These are phyloP conservation scores for Penicillium tannophilum DNA, from an alignment of 495 filamentous ascomycete genomes.

Conservation along the genomic window DNA sequence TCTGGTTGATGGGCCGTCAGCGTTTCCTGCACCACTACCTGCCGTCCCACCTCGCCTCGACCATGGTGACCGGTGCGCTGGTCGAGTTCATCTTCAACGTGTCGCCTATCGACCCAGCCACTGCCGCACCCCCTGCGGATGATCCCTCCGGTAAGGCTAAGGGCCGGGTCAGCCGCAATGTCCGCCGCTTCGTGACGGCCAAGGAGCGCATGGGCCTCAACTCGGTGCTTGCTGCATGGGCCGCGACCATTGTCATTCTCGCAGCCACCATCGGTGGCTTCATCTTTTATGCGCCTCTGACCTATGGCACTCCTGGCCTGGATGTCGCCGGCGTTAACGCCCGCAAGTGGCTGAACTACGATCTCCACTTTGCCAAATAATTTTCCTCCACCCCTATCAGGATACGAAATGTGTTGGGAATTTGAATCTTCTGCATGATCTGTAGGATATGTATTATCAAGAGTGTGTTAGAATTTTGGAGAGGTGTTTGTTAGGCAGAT, in stretches of 20 bases:
- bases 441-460: conserved; percentile 11
- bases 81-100: conserved; percentile 95
- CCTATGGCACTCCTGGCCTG: conserved; percentile 94
- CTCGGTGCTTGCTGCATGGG: conserved; percentile 77
- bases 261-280: conserved; percentile 73
- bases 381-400: background rate
- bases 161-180: conserved; percentile 24
- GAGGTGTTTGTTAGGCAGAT: conserved; percentile 6
- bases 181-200: conserved; percentile 61
- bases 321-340: conserved; percentile 75
- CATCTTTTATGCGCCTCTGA: conserved; percentile 91
- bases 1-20: conserved; percentile 76
- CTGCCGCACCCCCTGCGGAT: conserved; percentile 49
- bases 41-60: conserved; percentile 86
- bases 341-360: conserved; percentile 94
- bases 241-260: conserved; percentile 70
- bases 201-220: conserved; percentile 79
- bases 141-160: conserved; percentile 47
- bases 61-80: conserved; percentile 92
- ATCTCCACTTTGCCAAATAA: conserved; percentile 98
- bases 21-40: conserved; percentile 80
- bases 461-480: conserved; percentile 1
- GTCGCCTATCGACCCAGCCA: conserved; percentile 61
- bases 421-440: background rate
- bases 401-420: background rate